Evolutionary conservation across 1,284 basidiomycete genomes (phyloP), one percentile per base, ranked within the genome.

Genomic region (Waitea zeae): DNA sequence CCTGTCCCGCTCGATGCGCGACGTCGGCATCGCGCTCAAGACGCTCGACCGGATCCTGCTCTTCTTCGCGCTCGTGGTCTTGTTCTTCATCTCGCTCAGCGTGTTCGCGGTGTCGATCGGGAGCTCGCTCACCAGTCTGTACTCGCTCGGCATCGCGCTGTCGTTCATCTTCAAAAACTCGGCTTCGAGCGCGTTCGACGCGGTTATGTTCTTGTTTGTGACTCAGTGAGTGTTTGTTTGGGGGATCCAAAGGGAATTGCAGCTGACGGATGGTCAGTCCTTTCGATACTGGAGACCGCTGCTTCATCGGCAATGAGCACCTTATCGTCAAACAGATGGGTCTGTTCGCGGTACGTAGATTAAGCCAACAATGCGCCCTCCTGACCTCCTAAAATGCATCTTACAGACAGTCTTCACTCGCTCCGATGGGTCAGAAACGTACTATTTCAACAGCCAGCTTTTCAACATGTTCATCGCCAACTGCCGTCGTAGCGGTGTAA

Each of bases 191-290:
- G 71, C 71, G 27, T 83, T 83, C 45, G 79, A 82, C 52, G 64
- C 78, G 29, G 72, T 82, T 46, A 76, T 81, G 64, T 78, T 82
- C 49, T 50, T 82, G 43, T 83, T 82, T 49, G 77, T 82, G 29
- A 75, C 77, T 4, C 80, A 83, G 73, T 79, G 42, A 38, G 70
- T 58, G 14, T 35, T 24, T 27, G 17, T 35, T 30, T 32, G 29
- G 28, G 30, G 18, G 9, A 30, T 9, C 17, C 11, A 37, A 7
- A 26, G 22, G 17, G 13, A 22, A n/a, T 14, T 37, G n/a, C 17
- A 38, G 28, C 42, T 59, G 32, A 52, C 33, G 39, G 24, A 12
- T 36, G 24, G 13, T 33, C 37, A 80, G 76, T 48, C 77, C 77
- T 3, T 80, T 70, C 44, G 77, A 80, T 46, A 81, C 80, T 14